These are phyloP conservation scores for Ceriops zippeliana DNA, from an alignment of 345 rosid species.

Conservation along the genomic window DNA sequence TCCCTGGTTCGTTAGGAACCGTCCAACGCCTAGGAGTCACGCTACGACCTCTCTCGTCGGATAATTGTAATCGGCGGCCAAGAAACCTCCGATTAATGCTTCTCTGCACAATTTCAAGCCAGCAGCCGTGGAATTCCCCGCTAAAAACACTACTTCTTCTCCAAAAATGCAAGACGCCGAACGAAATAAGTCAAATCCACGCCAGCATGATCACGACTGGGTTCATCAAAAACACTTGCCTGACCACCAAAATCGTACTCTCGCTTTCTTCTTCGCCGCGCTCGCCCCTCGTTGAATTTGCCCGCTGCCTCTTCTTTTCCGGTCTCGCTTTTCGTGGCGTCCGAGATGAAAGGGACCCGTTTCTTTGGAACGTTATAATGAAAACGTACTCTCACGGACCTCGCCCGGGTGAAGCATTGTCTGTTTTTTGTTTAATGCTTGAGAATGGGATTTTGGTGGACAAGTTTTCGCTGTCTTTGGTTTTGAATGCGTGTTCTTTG, in stretches of 20 bases:
- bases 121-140: constrained; percentile 44
- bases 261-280: constrained; percentile 30
- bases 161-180: constrained; percentile 31
- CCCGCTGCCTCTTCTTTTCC: constrained; percentile 37
- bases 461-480: constrained; percentile 42
- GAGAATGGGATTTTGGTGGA: constrained; percentile 37
- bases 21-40: no score
- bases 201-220: constrained; percentile 42
- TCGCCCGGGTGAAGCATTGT: constrained; percentile 33
- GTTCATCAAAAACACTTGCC: constrained; percentile 23
- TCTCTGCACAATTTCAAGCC: constrained; percentile 20
- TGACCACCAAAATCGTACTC: constrained; percentile 36
- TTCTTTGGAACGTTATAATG: constrained; percentile 50
- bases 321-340: constrained; percentile 11
- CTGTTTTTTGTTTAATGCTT: constrained; percentile 36
- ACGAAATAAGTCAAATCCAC: constrained; percentile 38
- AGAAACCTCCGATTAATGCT: no score
- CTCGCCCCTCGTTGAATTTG: constrained; percentile 29
- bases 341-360: constrained; percentile 23
- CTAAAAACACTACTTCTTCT: constrained; percentile 31
- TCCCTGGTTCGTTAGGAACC: no score
- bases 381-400: constrained; percentile 47
- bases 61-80: no score
- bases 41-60: no score
- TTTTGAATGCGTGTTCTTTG: constrained; percentile 47